Evolutionary conservation across 192 early-diverging fungal species (phyloP).

Genomic region (Backusella australiensis): DNA sequence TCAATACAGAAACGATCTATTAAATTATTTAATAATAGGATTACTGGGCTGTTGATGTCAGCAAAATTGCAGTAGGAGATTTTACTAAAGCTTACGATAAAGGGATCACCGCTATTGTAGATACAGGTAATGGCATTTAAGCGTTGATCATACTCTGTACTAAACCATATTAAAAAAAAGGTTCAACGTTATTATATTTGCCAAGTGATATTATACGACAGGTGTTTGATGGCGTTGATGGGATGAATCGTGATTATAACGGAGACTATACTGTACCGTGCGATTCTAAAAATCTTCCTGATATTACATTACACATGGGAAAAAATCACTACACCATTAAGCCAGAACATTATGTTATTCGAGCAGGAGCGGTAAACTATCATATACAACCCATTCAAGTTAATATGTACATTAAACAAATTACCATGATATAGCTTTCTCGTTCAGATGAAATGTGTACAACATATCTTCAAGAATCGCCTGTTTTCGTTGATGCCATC

Average conservation of each 20-base stretch:
- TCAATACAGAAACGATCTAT: not conserved
- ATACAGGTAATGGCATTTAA: slow-evolving; percentile 13
- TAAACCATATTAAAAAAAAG: not conserved
- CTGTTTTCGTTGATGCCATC: slow-evolving; percentile 20
- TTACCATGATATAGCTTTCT: slow-evolving; percentile 10
- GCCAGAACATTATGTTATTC: slow-evolving; percentile 27
- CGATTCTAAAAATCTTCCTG: not conserved
- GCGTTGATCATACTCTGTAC: not conserved
- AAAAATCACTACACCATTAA: slow-evolving; percentile 6
- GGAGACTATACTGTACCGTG: slow-evolving; percentile 28
- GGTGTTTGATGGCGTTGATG: slow-evolving; percentile 7
- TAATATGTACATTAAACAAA: not conserved
- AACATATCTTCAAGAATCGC: slow-evolving; percentile 27
- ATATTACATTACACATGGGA: slow-evolving; percentile 15
- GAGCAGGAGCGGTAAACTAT: not conserved
- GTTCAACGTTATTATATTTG: slow-evolving; percentile 26
- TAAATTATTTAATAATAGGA: slow-evolving; percentile 17
- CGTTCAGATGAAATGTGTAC: slow-evolving; percentile 5
- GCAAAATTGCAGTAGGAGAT: slow-evolving; percentile 12
- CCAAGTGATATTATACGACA: slow-evolving; percentile 12
- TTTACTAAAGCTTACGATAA: not conserved
- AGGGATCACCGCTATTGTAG: slow-evolving; percentile 10
- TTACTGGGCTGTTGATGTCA: slow-evolving; percentile 35
- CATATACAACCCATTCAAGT: not conserved
- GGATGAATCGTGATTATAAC: not conserved